phyloP scores from a whole-genome alignment of 169 alveolate genomes.

The Eimeria zaria region DNA sequence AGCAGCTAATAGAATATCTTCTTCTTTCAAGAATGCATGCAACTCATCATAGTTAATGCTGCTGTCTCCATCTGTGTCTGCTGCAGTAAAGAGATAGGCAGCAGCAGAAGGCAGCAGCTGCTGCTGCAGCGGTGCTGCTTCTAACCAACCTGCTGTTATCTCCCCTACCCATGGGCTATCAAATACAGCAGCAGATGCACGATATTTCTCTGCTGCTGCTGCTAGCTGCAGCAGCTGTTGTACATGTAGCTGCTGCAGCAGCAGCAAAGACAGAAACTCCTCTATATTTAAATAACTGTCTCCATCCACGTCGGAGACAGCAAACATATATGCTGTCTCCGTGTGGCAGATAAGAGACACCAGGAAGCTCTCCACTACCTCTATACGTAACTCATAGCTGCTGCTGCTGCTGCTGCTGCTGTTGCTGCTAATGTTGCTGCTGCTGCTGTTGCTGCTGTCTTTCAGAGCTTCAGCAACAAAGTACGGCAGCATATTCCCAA shows the following conservation, averaged over 20 bases:
- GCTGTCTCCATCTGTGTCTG: constrained; percentile 9
- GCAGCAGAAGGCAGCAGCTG: constrained; percentile 21
- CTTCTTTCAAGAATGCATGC: not conserved
- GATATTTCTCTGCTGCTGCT: constrained; percentile 4
- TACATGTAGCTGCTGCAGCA: constrained; percentile 69
- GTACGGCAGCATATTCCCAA: not conserved
- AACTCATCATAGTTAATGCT: constrained; percentile 3
- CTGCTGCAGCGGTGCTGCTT: constrained; percentile 41
- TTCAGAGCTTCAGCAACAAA: not conserved
- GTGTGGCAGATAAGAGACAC: not conserved
- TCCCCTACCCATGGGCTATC: constrained; percentile 42
- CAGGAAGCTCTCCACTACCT: not conserved
- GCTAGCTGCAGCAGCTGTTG: constrained; percentile 25
- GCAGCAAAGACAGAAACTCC: constrained; percentile 26
- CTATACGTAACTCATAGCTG: constrained; percentile 9
- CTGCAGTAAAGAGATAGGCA: constrained; percentile 9
- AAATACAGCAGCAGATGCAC: not conserved
- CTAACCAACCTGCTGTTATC: constrained; percentile 21
- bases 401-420: constrained; percentile 51
- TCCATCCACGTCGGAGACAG: constrained; percentile 13
- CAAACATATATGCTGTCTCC: not conserved
- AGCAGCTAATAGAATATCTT: not conserved
- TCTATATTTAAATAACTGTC: not conserved
- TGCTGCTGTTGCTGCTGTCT: constrained; percentile 16
- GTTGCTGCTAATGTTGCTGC: not conserved